A percentile compares a stretch with the other conserved stretches of the same genome.
These are phyloP conservation scores for Pulveroboletus frians DNA, from an alignment of 768 basidiomycete genomes.

Conservation along the genomic window DNA sequence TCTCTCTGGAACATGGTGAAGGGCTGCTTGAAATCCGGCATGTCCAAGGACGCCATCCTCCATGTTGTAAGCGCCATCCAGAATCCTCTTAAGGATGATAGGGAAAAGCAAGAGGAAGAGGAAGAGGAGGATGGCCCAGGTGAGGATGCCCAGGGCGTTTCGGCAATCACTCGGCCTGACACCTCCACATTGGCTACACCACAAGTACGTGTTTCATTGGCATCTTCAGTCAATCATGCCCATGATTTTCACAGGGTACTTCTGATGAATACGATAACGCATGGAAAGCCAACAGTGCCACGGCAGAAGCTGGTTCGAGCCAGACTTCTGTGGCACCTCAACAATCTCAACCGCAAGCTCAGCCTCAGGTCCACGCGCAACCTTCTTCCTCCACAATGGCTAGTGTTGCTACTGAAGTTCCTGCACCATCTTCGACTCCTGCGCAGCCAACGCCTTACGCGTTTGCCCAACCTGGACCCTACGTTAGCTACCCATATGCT, in stretches of 20 bases:
- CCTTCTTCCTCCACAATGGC: constrained; percentile 20
- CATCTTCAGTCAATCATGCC: background rate
- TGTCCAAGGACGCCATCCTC: constrained; percentile 59
- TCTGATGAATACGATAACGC: constrained; percentile 54
- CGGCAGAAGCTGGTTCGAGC: constrained; percentile 29
- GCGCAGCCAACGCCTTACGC: constrained; percentile 28
- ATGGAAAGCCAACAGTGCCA: constrained; percentile 56
- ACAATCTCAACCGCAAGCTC: constrained; percentile 20
- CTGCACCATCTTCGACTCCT: constrained; percentile 16
- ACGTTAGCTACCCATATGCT: constrained; percentile 35
- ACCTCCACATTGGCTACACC: constrained; percentile 18
- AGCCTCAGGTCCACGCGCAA: constrained; percentile 16
- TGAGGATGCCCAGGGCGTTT: constrained; percentile 26
- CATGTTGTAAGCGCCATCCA: constrained; percentile 56
- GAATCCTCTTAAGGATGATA: constrained; percentile 33
- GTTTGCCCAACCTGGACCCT: constrained; percentile 29
- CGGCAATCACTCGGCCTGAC: constrained; percentile 22
- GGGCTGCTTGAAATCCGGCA: constrained; percentile 51
- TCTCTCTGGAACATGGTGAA: constrained; percentile 71
- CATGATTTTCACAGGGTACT: constrained; percentile 32
- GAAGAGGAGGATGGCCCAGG: constrained; percentile 31
- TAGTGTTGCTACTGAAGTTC: constrained; percentile 15
- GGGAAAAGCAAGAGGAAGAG: constrained; percentile 32
- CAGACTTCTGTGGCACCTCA: constrained; percentile 19
- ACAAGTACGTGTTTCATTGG: constrained; percentile 21